Evolutionary conservation across 805 yeast species (phyloP).

Genomic region (Candida tallmaniae): DNA sequence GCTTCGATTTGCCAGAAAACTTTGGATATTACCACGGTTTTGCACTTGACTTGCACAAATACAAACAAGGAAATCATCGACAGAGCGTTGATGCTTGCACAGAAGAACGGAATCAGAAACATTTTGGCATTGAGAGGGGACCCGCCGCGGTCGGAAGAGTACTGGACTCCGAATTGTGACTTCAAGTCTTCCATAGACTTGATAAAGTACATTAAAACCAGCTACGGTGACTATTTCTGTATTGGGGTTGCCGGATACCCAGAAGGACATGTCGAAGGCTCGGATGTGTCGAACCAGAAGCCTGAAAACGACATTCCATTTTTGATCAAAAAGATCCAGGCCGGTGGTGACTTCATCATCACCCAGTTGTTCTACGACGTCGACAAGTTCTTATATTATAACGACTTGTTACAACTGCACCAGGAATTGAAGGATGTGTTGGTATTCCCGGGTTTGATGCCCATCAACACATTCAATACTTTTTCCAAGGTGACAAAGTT

Average conservation of each 20-base stretch:
- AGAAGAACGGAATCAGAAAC: slow-evolving; percentile 74
- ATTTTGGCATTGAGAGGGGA: slow-evolving; percentile 94
- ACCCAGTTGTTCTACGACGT: slow-evolving; percentile 91
- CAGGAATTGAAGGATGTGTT: slow-evolving; percentile 45
- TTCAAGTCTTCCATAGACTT: slow-evolving; percentile 82
- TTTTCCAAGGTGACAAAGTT: slow-evolving; percentile 86
- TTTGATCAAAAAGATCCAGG: slow-evolving; percentile 77
- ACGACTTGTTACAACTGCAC: slow-evolving; percentile 42
- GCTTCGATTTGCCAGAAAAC: slow-evolving; percentile 74
- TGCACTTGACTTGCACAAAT: slow-evolving; percentile 95
- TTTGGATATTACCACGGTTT: slow-evolving; percentile 80
- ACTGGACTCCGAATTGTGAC: slow-evolving; percentile 49
- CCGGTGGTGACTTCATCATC: slow-evolving; percentile 92
- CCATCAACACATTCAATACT: slow-evolving; percentile 76
- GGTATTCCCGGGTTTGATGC: slow-evolving; percentile 86
- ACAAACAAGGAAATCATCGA: slow-evolving; percentile 76
- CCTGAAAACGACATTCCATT: slow-evolving; percentile 69
- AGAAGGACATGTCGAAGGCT: slow-evolving; percentile 93
- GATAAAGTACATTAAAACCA: slow-evolving; percentile 67
- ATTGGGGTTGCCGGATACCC: slow-evolving; percentile 98
- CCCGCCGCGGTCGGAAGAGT: slow-evolving; percentile 78
- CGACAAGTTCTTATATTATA: slow-evolving; percentile 68
- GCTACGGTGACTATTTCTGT: slow-evolving; percentile 79
- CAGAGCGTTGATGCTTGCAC: slow-evolving; percentile 68
- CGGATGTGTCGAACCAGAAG: slow-evolving; percentile 61